Evolutionary conservation across 306 rosid species (phyloP).

Genomic region (Gillenia trifoliata): DNA sequence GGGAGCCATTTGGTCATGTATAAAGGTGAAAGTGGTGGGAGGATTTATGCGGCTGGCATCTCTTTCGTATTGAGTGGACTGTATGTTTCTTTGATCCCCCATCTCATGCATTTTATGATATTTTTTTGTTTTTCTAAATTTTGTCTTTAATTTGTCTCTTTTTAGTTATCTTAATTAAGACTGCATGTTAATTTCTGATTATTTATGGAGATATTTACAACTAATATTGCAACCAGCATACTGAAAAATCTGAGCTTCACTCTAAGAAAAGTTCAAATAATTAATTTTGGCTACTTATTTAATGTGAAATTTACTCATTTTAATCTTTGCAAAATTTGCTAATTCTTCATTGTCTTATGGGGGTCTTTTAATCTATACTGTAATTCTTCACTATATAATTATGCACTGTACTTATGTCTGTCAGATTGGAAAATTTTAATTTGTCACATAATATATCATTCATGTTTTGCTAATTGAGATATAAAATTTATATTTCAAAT

Average conservation of each 20-base stretch:
- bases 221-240: neutral
- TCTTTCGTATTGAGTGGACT: constrained; percentile 83
- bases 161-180: neutral
- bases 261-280: neutral
- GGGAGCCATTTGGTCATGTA: constrained; percentile 91
- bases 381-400: neutral
- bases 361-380: neutral
- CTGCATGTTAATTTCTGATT: neutral
- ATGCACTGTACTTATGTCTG: neutral
- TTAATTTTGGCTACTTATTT: neutral
- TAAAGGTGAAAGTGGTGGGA: constrained; percentile 86
- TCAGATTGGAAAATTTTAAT: neutral
- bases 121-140: neutral
- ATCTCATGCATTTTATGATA: neutral
- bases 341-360: neutral
- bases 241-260: neutral
- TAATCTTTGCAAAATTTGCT: neutral
- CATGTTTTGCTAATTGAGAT: neutral
- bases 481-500: neutral
- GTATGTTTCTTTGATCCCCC: constrained; percentile 38
- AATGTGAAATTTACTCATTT: neutral
- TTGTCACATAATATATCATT: neutral
- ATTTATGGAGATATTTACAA: neutral
- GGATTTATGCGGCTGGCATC: constrained; percentile 81
- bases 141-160: neutral